Base-by-base conservation (phyloP, 208 protist genomes). In the Leishmania braziliensis region DNA sequence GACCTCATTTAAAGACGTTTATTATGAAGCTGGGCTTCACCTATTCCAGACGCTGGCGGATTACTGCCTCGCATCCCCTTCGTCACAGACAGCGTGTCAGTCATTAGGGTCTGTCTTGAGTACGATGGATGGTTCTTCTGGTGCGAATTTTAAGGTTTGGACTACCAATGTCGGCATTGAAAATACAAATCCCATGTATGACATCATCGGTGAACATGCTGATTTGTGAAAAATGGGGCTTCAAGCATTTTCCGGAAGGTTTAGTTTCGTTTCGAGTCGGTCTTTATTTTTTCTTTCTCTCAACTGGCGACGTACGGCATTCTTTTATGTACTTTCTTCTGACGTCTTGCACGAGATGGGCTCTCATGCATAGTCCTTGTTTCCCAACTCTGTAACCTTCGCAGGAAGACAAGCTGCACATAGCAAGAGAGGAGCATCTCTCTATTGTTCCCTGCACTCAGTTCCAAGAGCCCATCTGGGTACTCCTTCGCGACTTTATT, bases 121-220 rank as follows among this genome's bases (percentile, higher is more conserved):
- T 36, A n/a, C 88, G 9, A 85, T 95, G 53, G 87, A 95, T 48
- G 77, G 80, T 1, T 80, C 81, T 6, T 82, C 56, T 56, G 84
- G 89, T 5, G 84, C 69, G 2, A 88, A 95, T 77, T 93, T 96
- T 74, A 86, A 83, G 33, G 81, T 83, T 39, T 97, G 92, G 91
- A 87, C 93, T 51, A 98, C 94, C 0, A 97, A 97, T 74, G 93
- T 97, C 10, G 95, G 94, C 16, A 96, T 97, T 83, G 95, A 98
- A 80, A 98, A 98, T 80, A 96, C 94, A 0, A 98, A 98, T 71
- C 95, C 94, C 14, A 96, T 97, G 92, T 97, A 96, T 79, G 95
- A 97, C 43, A 90, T 97, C 29, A 84, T 97, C 53, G 86, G 95
- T 43, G 71, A 79, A 1, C 82, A 80, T 48, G 88, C 86, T 39